Evolutionary conservation across 2,329 filamentous ascomycete genomes (phyloP).

Genomic region (Fusarium armeniacum): DNA sequence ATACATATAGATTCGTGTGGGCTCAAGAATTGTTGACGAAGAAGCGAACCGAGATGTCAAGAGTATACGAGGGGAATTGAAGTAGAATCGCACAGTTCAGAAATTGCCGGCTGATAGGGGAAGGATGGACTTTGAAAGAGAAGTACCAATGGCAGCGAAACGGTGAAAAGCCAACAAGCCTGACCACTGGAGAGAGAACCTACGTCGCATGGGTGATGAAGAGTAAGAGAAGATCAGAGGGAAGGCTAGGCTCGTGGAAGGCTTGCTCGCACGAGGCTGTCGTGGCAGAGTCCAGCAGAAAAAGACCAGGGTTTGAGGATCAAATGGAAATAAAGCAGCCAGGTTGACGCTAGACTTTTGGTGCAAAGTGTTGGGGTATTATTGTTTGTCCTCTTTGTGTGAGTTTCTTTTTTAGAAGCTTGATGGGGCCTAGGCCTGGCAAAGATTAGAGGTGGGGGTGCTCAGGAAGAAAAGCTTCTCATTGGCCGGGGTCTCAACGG

Average conservation of each 20-base stretch:
- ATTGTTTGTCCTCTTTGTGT: not conserved
- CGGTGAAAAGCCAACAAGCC: slow-evolving; percentile 16
- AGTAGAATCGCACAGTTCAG: slow-evolving; percentile 30
- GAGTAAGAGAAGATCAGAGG: slow-evolving; percentile 30
- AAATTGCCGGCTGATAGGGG: slow-evolving; percentile 7
- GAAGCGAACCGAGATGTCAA: slow-evolving; percentile 30
- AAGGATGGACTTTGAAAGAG: slow-evolving; percentile 27
- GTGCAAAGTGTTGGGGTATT: not conserved
- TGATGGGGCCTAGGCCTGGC: slow-evolving; percentile 3
- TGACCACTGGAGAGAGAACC: slow-evolving; percentile 26
- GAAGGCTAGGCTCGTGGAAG: slow-evolving; percentile 52
- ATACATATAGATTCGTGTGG: slow-evolving; percentile 11
- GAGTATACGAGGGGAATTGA: slow-evolving; percentile 37
- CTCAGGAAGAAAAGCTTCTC: slow-evolving; percentile 1
- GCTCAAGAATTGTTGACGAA: slow-evolving; percentile 22
- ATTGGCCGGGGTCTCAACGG: slow-evolving; percentile 1
- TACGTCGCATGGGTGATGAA: slow-evolving; percentile 20
- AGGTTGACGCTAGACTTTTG: not conserved
- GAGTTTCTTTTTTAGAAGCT: slow-evolving; percentile 12
- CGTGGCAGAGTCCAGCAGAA: slow-evolving; percentile 34
- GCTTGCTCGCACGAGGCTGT: slow-evolving; percentile 50
- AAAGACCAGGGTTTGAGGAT: slow-evolving; percentile 11
- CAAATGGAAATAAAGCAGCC: slow-evolving; percentile 1
- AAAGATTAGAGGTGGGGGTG: slow-evolving; percentile 14
- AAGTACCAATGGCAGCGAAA: slow-evolving; percentile 28